Conservation (phyloP, 768 basidiomycete species). For the Kwoniella sp. region DNA sequence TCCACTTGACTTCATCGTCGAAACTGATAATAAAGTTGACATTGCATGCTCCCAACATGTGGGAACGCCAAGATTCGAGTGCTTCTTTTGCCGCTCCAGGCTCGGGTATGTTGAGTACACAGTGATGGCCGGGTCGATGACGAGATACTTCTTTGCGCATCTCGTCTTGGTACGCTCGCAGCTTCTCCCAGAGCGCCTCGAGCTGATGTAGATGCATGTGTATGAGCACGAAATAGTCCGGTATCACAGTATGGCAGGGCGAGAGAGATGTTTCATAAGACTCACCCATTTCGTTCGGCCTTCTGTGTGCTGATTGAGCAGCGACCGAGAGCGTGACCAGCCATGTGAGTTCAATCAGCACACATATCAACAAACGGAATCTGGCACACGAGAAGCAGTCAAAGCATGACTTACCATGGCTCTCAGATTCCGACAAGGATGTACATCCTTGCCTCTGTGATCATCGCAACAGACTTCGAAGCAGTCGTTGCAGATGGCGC, state of each 20-base stretch:
- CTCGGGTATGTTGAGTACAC: slow-evolving; percentile 1
- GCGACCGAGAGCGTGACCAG: too few relatives aligned
- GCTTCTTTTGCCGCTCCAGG: background rate
- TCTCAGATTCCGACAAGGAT: background rate
- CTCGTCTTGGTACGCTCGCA: background rate
- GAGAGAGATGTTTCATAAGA: background rate
- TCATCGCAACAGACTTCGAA: slow-evolving; percentile 4
- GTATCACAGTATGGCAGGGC: background rate
- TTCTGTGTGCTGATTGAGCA: too few relatives aligned
- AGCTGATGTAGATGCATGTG: background rate
- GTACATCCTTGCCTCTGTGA: background rate
- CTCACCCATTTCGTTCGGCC: too few relatives aligned
- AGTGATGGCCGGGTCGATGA: slow-evolving; percentile 12
- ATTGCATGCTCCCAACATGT: slow-evolving; percentile 9
- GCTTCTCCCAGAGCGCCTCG: background rate
- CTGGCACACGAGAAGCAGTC: background rate
- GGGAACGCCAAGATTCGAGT: background rate
- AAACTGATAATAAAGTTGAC: slow-evolving; percentile 18
- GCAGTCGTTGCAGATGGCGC: slow-evolving; percentile 8
- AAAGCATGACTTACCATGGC: background rate
- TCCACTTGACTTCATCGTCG: slow-evolving; percentile 27
- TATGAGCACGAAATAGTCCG: background rate
- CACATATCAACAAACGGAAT: too few relatives aligned
- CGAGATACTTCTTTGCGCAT: background rate
- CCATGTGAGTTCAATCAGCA: too few relatives aligned